Percentiles rank a stretch among this genome's conserved stretches.
Conservation (phyloP, 805 yeast genomes). For the Starmera dryadoides region DNA sequence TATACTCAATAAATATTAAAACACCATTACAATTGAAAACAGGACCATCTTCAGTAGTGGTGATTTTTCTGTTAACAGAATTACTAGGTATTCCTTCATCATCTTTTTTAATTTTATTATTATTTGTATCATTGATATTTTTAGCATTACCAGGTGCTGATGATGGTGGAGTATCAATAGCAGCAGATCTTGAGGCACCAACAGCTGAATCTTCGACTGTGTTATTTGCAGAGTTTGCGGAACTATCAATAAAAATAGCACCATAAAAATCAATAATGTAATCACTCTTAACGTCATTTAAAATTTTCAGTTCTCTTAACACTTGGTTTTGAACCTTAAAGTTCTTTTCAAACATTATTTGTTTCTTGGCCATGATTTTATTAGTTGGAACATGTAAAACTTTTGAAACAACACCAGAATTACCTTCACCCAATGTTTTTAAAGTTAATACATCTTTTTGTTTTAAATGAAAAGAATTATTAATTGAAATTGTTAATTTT, state of each 20-base stretch:
- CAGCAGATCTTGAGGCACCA: conserved; percentile 1
- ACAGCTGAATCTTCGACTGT: not conserved
- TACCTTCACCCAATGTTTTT: conserved; percentile 83
- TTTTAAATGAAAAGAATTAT: conserved; percentile 43
- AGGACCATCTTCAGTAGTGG: conserved; percentile 12
- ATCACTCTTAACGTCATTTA: conserved; percentile 83
- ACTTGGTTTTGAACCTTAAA: conserved; percentile 75
- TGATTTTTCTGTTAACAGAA: conserved; percentile 7
- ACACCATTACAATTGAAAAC: conserved; percentile 47
- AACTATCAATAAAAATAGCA: conserved; percentile 62
- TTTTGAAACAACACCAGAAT: conserved; percentile 87
- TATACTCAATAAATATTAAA: conserved; percentile 90
- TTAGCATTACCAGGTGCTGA: too few species aligned
- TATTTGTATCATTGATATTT: conserved; percentile 2
- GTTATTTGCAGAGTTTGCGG: conserved; percentile 7
- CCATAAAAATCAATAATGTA: conserved; percentile 89
- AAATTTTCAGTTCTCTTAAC: conserved; percentile 77
- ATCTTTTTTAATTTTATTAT: not conserved
- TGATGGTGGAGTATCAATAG: conserved; percentile 2
- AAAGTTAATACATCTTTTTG: conserved; percentile 67
- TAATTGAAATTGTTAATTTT: conserved; percentile 45
- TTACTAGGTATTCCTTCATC: too few species aligned
- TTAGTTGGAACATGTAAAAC: conserved; percentile 87
- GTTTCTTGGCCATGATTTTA: conserved; percentile 83
- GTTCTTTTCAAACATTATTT: conserved; percentile 79